These are phyloP conservation scores for Suhomyces bolitotheri DNA, from an alignment of 1,139 yeast genomes.

Conservation along the genomic window DNA sequence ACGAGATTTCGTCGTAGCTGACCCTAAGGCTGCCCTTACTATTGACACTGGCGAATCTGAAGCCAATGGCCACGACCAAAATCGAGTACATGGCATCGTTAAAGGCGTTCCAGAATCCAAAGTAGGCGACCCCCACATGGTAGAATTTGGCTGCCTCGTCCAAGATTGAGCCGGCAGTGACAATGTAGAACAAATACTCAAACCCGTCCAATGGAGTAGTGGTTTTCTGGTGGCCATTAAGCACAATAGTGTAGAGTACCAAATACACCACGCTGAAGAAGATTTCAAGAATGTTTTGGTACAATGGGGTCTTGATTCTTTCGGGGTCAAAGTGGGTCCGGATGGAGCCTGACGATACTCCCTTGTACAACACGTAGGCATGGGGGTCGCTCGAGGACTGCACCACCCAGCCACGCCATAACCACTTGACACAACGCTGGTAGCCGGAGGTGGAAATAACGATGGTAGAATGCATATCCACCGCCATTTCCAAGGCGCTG, in stretches of 20 bases:
- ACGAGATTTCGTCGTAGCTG: conserved; percentile 62
- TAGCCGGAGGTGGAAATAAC: conserved; percentile 79
- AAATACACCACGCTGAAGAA: conserved; percentile 66
- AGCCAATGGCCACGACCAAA: conserved; percentile 51
- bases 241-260: conserved; percentile 59
- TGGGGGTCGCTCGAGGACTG: conserved; percentile 73
- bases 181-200: conserved; percentile 62
- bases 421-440: conserved; percentile 84
- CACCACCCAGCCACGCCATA: conserved; percentile 92
- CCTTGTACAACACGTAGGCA: conserved; percentile 63
- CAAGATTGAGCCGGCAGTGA: conserved; percentile 63
- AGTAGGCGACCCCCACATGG: conserved; percentile 70
- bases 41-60: conserved; percentile 50
- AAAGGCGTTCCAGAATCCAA: conserved; percentile 80
- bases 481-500: conserved; percentile 80
- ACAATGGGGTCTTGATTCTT: conserved; percentile 78
- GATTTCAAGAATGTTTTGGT: conserved; percentile 75
- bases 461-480: conserved; percentile 78
- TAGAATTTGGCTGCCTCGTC: conserved; percentile 73
- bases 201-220: conserved; percentile 35
- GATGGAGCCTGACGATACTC: conserved; percentile 56
- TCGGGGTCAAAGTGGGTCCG: conserved; percentile 78
- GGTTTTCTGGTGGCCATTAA: conserved; percentile 49
- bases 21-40: conserved; percentile 23
- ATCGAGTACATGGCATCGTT: conserved; percentile 68